These are phyloP conservation scores for Cladosporium colombiae DNA, from an alignment of 2,329 filamentous ascomycete species.

Conservation along the genomic window DNA sequence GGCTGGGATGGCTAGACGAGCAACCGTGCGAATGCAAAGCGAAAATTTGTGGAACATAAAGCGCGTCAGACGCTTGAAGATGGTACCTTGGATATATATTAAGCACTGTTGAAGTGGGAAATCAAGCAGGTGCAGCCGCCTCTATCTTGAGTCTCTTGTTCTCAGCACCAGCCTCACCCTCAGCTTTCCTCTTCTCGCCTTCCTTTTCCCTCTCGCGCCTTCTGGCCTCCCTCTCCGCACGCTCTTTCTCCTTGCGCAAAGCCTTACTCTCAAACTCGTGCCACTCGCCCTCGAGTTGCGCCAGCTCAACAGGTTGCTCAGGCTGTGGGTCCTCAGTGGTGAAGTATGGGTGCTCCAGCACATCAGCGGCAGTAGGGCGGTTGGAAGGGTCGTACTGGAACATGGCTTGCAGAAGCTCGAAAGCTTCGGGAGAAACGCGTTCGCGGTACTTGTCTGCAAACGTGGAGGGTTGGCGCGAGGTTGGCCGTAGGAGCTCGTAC, in stretches of 20 bases:
- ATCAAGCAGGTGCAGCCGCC: neutral
- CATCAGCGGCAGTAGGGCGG: slow-evolving; percentile 79
- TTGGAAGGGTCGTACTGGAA: slow-evolving; percentile 85
- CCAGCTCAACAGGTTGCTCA: slow-evolving; percentile 78
- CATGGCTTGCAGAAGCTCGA: slow-evolving; percentile 80
- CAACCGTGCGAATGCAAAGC: too few species aligned
- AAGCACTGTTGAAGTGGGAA: too few species aligned
- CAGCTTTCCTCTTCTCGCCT: slow-evolving; percentile 36
- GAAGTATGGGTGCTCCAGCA: slow-evolving; percentile 88
- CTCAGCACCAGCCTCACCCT: slow-evolving; percentile 29
- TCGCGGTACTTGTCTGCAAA: slow-evolving; percentile 84
- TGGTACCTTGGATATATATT: too few species aligned
- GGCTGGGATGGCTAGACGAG: too few species aligned
- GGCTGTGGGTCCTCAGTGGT: slow-evolving; percentile 74
- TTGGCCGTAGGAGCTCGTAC: slow-evolving; percentile 88
- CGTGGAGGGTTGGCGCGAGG: slow-evolving; percentile 67
- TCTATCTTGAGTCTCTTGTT: slow-evolving; percentile 30
- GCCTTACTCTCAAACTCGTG: slow-evolving; percentile 98
- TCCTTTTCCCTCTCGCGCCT: slow-evolving; percentile 48
- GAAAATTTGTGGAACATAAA: too few species aligned
- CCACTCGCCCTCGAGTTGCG: slow-evolving; percentile 87
- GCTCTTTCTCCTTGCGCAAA: slow-evolving; percentile 83
- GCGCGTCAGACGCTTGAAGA: too few species aligned
- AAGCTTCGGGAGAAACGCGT: slow-evolving; percentile 74
- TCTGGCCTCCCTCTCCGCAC: slow-evolving; percentile 59